Conservation (phyloP, 306 rosid genomes). For the Prunus mume region DNA sequence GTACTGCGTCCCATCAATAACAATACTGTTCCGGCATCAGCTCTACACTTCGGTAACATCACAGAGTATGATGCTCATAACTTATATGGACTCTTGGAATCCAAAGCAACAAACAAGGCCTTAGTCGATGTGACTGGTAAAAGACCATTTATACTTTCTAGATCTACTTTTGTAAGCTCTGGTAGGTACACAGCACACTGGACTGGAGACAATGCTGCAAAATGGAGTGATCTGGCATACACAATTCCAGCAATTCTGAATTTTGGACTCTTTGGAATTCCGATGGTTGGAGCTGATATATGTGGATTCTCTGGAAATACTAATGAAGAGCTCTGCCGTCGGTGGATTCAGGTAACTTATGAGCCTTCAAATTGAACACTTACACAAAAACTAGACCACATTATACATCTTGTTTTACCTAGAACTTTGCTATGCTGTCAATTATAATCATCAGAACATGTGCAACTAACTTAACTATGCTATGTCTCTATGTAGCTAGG, state of each 20-base stretch:
- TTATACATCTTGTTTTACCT: neutral
- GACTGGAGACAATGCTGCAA: conserved; percentile 91
- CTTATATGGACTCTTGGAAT: conserved; percentile 67
- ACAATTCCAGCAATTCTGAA: conserved; percentile 64
- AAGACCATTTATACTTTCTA: conserved; percentile 80
- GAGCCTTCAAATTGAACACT: neutral
- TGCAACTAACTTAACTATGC: neutral
- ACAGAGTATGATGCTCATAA: conserved; percentile 81
- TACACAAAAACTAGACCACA: neutral
- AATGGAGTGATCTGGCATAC: conserved; percentile 81
- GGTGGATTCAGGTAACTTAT: conserved; percentile 86
- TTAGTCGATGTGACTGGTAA: conserved; percentile 52
- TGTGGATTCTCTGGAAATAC: conserved; percentile 75
- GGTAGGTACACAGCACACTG: conserved; percentile 91
- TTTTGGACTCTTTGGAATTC: conserved; percentile 79
- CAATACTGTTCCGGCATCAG: conserved; percentile 57
- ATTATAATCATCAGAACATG: neutral
- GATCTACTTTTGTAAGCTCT: conserved; percentile 87
- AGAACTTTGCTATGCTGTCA: neutral
- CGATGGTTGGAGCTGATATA: conserved; percentile 95
- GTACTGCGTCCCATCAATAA: conserved; percentile 37
- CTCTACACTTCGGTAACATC: conserved; percentile 57
- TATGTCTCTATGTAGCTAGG: conserved; percentile 54
- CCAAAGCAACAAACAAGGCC: conserved; percentile 62
- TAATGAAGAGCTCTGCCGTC: conserved; percentile 77